Percentiles rank a stretch among this genome's conserved stretches.
Evolutionary conservation across 176 grass and related monocot species (phyloP).

Genomic region (Canna indica): DNA sequence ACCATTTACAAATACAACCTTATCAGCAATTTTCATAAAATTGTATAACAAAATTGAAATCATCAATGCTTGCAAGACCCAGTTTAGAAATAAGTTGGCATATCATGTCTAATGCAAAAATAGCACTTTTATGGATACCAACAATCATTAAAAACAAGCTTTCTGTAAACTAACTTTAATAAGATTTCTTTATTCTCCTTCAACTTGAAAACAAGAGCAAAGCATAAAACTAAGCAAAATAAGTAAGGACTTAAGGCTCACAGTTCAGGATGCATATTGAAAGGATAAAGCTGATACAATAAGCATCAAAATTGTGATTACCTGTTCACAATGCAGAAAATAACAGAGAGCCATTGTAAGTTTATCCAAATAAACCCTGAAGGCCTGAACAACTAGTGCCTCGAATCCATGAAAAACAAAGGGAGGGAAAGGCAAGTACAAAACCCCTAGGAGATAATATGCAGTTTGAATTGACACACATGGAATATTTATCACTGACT

Average conservation of each 20-base stretch:
- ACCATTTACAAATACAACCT: not conserved
- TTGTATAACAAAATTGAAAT: not conserved
- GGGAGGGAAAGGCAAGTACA: not conserved
- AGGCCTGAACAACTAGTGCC: not conserved
- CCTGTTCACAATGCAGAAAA: not conserved
- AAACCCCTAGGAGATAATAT: not conserved
- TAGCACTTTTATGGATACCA: not conserved
- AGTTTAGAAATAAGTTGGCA: not conserved
- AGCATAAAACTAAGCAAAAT: not conserved
- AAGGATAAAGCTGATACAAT: not conserved
- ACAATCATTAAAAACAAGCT: not conserved
- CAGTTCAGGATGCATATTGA: not conserved
- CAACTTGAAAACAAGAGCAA: not conserved
- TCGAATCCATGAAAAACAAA: too few relatives aligned
- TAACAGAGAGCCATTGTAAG: not conserved
- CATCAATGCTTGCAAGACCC: not conserved
- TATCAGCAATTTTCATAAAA: not conserved
- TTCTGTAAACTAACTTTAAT: not conserved
- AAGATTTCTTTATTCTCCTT: not conserved
- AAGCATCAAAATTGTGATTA: not conserved
- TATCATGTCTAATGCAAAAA: not conserved
- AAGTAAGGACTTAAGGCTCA: not conserved
- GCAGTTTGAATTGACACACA: too few relatives aligned
- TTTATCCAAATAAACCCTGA: not conserved
- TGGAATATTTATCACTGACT: too few relatives aligned